A percentile compares a stretch with the other conserved stretches of the same genome.
phyloP scores from a whole-genome alignment of 2,329 filamentous ascomycete genomes.

The Sporothrix sp. region DNA sequence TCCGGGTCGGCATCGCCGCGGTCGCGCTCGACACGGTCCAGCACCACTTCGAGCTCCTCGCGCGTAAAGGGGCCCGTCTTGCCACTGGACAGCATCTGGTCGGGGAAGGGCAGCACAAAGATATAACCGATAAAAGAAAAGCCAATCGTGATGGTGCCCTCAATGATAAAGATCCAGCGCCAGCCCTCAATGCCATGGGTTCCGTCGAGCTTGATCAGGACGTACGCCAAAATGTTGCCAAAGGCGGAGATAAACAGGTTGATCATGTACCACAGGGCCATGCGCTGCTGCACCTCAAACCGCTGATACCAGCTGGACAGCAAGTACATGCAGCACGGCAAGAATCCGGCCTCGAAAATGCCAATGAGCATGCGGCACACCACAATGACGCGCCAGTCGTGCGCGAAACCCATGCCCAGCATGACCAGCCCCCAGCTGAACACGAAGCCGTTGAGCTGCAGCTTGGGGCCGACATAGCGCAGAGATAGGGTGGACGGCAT shows the following conservation, averaged over 20 bases:
- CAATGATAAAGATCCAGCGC: slow-evolving; percentile 18
- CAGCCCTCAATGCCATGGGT: slow-evolving; percentile 34
- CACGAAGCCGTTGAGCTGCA: slow-evolving; percentile 56
- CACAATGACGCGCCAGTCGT: slow-evolving; percentile 14
- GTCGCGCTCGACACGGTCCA: not conserved
- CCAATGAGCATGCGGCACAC: slow-evolving; percentile 36
- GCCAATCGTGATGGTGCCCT: not conserved
- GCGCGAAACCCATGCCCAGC: slow-evolving; percentile 17
- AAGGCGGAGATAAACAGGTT: slow-evolving; percentile 23
- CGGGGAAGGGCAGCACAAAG: not conserved
- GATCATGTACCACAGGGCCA: slow-evolving; percentile 24
- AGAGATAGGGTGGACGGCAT: slow-evolving; percentile 52
- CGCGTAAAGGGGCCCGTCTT: not conserved
- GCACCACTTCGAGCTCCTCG: not conserved
- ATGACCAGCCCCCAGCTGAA: slow-evolving; percentile 27
- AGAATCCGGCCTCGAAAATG: slow-evolving; percentile 45
- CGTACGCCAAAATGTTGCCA: slow-evolving; percentile 21
- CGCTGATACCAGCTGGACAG: slow-evolving; percentile 59
- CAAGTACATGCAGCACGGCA: slow-evolving; percentile 47
- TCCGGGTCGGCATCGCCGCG: slow-evolving; percentile 47
- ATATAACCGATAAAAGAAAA: not conserved
- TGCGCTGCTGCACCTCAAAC: slow-evolving; percentile 53
- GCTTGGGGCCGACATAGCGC: slow-evolving; percentile 48
- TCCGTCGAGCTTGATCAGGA: slow-evolving; percentile 32
- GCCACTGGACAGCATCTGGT: not conserved